phyloP scores from a whole-genome alignment of 202 grass and related monocot species.

The Setaria italica region DNA sequence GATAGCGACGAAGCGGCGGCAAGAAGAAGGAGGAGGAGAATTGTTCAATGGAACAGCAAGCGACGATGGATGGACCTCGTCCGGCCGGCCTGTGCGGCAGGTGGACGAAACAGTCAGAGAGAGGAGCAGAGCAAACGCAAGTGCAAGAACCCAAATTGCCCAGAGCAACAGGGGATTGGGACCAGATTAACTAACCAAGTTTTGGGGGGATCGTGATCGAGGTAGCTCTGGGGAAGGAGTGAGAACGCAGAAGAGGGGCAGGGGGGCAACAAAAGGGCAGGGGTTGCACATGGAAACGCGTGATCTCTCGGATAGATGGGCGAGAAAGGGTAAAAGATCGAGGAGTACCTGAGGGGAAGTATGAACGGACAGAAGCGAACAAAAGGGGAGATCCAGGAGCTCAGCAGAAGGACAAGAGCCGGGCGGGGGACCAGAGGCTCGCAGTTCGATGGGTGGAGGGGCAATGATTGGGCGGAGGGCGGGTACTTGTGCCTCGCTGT shows the following conservation, averaged over 20 bases:
- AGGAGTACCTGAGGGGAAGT: slow-evolving; percentile 35
- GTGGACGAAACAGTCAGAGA: slow-evolving; percentile 43
- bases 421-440: background rate
- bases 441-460: background rate
- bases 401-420: background rate
- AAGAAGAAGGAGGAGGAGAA: background rate
- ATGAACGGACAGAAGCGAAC: background rate
- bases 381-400: slow-evolving; percentile 41
- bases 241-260: background rate
- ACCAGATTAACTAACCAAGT: background rate
- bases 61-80: slow-evolving; percentile 1
- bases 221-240: background rate
- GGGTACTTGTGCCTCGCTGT: background rate
- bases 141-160: background rate
- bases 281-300: background rate
- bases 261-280: slow-evolving; percentile 1
- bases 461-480: slow-evolving; percentile 7
- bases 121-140: background rate
- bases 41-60: slow-evolving; percentile 12
- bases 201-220: background rate
- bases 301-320: slow-evolving; percentile 11
- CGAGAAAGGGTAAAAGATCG: background rate
- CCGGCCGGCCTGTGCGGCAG: slow-evolving; percentile 10
- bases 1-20: background rate
- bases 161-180: background rate